Evolutionary conservation across 2,329 filamentous ascomycete species (phyloP).

Genomic region (Pseudogymnoascus sp.): DNA sequence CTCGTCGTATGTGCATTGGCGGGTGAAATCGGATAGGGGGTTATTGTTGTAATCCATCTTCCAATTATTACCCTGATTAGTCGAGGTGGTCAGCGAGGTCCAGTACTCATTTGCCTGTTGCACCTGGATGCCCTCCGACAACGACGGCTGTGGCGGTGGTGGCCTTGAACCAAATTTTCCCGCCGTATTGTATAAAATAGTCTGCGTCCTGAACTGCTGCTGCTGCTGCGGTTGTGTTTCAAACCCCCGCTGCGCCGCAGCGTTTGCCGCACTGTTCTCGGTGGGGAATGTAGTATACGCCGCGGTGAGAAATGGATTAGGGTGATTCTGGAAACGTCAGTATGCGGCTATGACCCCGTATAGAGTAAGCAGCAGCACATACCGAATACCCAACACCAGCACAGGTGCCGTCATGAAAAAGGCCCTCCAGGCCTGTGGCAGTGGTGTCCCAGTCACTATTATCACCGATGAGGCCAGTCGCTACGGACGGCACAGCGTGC

Average conservation of each 20-base stretch:
- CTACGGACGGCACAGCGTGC: neutral
- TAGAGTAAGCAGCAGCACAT: too few relatives aligned
- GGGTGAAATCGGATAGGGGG: neutral
- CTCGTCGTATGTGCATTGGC: neutral
- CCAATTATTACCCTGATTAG: neutral
- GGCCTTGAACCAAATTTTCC: neutral
- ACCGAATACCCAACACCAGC: neutral
- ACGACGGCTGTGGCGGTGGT: neutral
- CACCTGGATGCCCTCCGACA: neutral
- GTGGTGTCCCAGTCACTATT: neutral
- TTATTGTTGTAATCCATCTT: neutral
- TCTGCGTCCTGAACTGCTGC: neutral
- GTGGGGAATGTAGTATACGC: neutral
- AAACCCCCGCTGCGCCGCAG: neutral
- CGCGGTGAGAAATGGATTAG: too few relatives aligned
- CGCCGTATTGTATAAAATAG: neutral
- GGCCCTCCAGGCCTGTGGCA: neutral
- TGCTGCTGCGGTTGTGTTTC: neutral
- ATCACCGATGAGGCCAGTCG: neutral
- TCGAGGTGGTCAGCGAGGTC: neutral
- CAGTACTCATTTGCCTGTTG: neutral
- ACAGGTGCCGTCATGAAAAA: neutral
- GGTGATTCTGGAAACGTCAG: too few relatives aligned
- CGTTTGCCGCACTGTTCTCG: neutral
- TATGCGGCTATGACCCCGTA: too few relatives aligned